Evolutionary conservation across 192 early-diverging fungal genomes (phyloP), one percentile per base, ranked within the genome.

Genomic region (Dissophora globulifera): DNA sequence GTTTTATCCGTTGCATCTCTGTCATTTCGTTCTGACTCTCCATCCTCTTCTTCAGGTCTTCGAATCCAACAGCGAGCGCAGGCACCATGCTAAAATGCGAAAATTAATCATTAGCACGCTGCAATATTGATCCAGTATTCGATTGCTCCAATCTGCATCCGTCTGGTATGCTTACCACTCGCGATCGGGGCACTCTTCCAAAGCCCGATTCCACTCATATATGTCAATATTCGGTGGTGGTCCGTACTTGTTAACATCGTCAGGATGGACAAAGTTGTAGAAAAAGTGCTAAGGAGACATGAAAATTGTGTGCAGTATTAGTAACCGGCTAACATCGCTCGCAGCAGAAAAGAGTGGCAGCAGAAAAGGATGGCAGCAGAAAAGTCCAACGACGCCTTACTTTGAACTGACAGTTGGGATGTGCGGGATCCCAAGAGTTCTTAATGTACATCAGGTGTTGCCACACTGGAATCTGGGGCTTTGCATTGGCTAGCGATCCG

Each of bases 191-290:
- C 96, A 97, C 58, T 95, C 90, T 50, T 75, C 59, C 45, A 91
- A 80, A 5, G 97, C 96, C 67, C 96, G 92, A 49, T 93, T 82
- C 85, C 92, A 98, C 38, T 94, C 79, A 16, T 78, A 67, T 1
- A 80, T 69, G 50, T 96, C 92, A 15, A 92, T 79, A 59, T 87
- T 86, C 1, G 88, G 84, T 16, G 91, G 90, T 33, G 86, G 90
- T 49, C 82, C 87, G 66, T 98, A 97, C 48, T 88, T 62, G 33
- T 84, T 84, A 17, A 91, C 90, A 81, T 96, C 93, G n/a, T 80
- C 85, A 1, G 95, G 92, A 70, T 95, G 91, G 4, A 93, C 94
- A 72, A 93, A 87, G 66, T 97, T 98, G 79, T 98, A 98, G 67
- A 98, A 96, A 69, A 95, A 98, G 75, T 96, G 92, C 89, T 91